Evolutionary conservation across 2,329 filamentous ascomycete genomes (phyloP).

Genomic region (Hypoxylon sp.): DNA sequence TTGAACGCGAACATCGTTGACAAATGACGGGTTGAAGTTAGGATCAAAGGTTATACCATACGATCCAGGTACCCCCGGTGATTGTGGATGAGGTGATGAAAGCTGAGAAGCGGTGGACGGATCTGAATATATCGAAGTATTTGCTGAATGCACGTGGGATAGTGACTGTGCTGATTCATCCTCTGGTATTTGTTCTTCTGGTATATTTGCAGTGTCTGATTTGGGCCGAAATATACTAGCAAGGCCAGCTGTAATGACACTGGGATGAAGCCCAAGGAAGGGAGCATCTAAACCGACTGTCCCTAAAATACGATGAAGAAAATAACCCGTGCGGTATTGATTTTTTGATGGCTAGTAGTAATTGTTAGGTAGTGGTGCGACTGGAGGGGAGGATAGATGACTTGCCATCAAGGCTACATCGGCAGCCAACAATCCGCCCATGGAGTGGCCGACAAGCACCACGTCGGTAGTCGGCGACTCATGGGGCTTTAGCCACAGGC

Average conservation of each 20-base stretch:
- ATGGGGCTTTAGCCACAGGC: conserved; percentile 84
- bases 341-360: conserved; percentile 46
- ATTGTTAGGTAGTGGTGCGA: conserved; percentile 32
- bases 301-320: conserved; percentile 84
- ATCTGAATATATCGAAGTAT: conserved; percentile 47
- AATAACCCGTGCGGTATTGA: conserved; percentile 55
- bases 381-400: conserved; percentile 43
- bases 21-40: conserved; percentile 81
- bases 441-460: conserved; percentile 87
- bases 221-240: conserved; percentile 78
- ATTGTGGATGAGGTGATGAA: conserved; percentile 38
- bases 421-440: conserved; percentile 87
- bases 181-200: conserved; percentile 42
- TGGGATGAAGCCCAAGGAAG: conserved; percentile 89
- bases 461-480: conserved; percentile 82
- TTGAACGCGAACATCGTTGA: conserved; percentile 79
- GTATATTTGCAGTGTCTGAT: conserved; percentile 52
- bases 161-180: conserved; percentile 35
- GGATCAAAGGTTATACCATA: conserved; percentile 63
- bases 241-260: conserved; percentile 86
- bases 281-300: conserved; percentile 88
- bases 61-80: conserved; percentile 28
- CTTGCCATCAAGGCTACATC: conserved; percentile 79
- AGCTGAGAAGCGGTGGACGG: conserved; percentile 44
- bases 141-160: conserved; percentile 45